Conservation (phyloP, 164 flowering plant species). For the Berberis thunbergii region DNA sequence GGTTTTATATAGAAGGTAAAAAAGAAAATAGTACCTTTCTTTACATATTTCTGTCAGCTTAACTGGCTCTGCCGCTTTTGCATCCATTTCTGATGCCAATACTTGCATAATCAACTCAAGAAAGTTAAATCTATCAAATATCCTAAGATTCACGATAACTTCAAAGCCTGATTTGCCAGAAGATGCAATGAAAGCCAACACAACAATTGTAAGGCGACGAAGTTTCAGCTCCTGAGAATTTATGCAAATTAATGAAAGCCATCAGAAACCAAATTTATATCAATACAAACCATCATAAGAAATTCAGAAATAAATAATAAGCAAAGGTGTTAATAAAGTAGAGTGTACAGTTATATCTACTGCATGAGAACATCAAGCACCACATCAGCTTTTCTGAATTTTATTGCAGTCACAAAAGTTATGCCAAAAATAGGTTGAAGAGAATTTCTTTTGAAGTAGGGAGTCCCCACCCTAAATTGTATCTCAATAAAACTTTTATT, state of each 20-base stretch:
- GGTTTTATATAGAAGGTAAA: neutral
- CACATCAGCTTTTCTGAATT: too few relatives aligned
- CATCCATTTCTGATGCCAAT: constrained; percentile 52
- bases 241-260: neutral
- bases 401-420: too few relatives aligned
- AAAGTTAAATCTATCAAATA: constrained; percentile 33
- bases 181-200: constrained; percentile 73
- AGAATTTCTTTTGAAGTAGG: too few relatives aligned
- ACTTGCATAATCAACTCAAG: constrained; percentile 51
- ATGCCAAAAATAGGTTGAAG: too few relatives aligned
- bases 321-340: too few relatives aligned
- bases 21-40: constrained; percentile 48
- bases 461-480: too few relatives aligned
- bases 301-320: too few relatives aligned
- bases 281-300: too few relatives aligned
- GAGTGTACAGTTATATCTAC: too few relatives aligned
- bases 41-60: constrained; percentile 29
- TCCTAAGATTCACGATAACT: constrained; percentile 32
- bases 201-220: constrained; percentile 43
- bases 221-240: constrained; percentile 65
- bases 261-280: neutral
- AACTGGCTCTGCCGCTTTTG: constrained; percentile 27
- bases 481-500: too few relatives aligned
- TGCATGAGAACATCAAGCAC: too few relatives aligned
- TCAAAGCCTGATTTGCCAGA: constrained; percentile 71